Evolutionary conservation across 2,329 filamentous ascomycete species (phyloP), one percentile per base, ranked within the genome.

Genomic region (Xylariaceae sp.): DNA sequence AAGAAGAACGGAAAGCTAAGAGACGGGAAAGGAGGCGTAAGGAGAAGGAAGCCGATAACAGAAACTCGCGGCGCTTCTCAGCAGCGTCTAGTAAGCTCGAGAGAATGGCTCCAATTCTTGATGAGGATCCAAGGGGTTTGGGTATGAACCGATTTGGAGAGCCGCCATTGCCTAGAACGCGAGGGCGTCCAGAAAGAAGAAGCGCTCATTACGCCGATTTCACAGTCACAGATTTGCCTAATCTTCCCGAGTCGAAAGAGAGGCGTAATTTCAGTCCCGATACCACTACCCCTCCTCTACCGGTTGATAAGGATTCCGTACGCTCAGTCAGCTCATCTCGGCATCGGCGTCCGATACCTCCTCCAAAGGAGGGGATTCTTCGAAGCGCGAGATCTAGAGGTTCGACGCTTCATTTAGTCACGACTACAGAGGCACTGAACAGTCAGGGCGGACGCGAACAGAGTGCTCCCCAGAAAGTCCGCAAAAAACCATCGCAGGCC

Each of bases 1-100:
- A 97, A 70, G 94, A 99, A 68, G 85, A 92, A 69, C 85, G 92
- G 7, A 99, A 99, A 72, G 87, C 92, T 60, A 81, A 77, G 57
- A 81, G 92, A 56, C 81, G 87, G 58, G 92, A 97, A 65, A 83
- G 85, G 47, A 97, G 93, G 68, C 84, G 93, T 7, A 91, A 83
- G 67, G 92, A 97, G 69, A 86, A 85, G 63, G 92, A 99, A 65
- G 81, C 82, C 1, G 91, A 97, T 66, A 85, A 85, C 51, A 88
- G 91, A 69, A 90, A 85, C 57, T 79, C 94, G 24, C 82, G 92
- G 46, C 85, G 93, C 33, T 78, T 97, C 39, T 97, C 94, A 58
- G 91, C 90, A 51, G 92, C 93, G 5, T 97, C 92, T 53, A 93
- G 90, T 69, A 86, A 92, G 27, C 76, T 97, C 6, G 91, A 94